A percentile compares a stretch with the other conserved stretches of the same genome.
These are phyloP conservation scores for Exobasidium cylindrosporum DNA, from an alignment of 1,284 basidiomycete genomes.

Conservation along the genomic window DNA sequence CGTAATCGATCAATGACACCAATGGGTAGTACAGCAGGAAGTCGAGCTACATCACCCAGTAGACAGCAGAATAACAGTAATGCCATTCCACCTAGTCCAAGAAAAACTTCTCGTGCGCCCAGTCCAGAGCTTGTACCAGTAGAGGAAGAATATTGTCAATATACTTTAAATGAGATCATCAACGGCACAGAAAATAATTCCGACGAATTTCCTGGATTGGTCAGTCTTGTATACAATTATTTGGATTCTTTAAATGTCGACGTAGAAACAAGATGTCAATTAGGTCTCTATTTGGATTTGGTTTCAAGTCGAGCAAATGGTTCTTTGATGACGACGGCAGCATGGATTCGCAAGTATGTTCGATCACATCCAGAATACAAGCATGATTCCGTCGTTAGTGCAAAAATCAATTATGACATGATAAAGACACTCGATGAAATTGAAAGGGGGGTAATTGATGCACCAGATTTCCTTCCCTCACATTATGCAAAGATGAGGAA, in stretches of 20 bases:
- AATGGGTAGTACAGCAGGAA: conserved; percentile 23
- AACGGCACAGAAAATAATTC: conserved; percentile 63
- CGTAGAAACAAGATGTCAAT: conserved; percentile 64
- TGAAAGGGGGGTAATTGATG: conserved; percentile 50
- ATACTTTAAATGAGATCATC: conserved; percentile 88
- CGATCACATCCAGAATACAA: conserved; percentile 84
- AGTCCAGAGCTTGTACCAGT: conserved; percentile 25
- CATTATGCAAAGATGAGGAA: conserved; percentile 32
- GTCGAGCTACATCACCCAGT: conserved; percentile 55
- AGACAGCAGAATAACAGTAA: background rate
- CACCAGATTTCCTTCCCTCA: conserved; percentile 49
- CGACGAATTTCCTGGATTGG: conserved; percentile 72
- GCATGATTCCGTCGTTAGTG: conserved; percentile 80
- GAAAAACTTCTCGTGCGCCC: conserved; percentile 6
- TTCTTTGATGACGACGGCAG: conserved; percentile 85
- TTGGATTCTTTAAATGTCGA: conserved; percentile 82
- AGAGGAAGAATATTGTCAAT: conserved; percentile 85
- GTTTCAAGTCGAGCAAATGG: conserved; percentile 70
- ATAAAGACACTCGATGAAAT: conserved; percentile 87
- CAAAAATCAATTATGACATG: conserved; percentile 68
- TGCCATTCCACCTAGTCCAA: conserved; percentile 6
- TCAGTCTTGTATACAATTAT: conserved; percentile 81
- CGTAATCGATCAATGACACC: background rate
- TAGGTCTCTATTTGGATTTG: conserved; percentile 59
- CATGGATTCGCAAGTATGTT: conserved; percentile 90